phyloP scores from a whole-genome alignment of 148 eudicot species.

The Silene uniflora region DNA sequence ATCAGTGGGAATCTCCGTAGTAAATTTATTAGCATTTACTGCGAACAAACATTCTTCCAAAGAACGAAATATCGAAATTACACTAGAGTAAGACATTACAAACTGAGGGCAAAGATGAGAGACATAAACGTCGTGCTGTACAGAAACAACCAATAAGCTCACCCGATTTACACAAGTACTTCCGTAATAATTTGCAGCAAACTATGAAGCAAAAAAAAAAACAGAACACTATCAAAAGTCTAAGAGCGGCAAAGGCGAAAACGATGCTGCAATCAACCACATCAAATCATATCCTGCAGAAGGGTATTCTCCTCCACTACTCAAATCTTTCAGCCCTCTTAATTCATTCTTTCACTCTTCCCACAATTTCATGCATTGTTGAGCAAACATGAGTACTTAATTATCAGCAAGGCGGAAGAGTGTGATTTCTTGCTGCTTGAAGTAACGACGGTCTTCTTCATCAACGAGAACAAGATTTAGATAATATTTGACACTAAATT shows the following conservation, averaged over 20 bases:
- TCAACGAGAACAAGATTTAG: slow-evolving; percentile 92
- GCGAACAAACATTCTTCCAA: neutral
- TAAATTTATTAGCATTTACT: neutral
- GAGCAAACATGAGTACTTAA: slow-evolving; percentile 6
- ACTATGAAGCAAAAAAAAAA: neutral
- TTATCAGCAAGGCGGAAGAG: slow-evolving; percentile 69
- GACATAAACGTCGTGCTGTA: neutral
- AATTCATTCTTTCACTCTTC: slow-evolving; percentile 3
- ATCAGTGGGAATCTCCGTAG: no score
- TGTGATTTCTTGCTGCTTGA: slow-evolving; percentile 93
- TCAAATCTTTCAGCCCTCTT: neutral
- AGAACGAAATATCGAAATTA: neutral
- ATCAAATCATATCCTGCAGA: slow-evolving; percentile 10
- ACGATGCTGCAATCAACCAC: slow-evolving; percentile 12
- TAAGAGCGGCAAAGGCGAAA: neutral
- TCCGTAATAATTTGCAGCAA: neutral
- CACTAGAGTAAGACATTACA: neutral
- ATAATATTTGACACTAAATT: slow-evolving; percentile 91
- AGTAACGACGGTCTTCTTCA: slow-evolving; percentile 97
- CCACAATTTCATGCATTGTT: slow-evolving; percentile 1
- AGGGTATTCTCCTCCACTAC: neutral
- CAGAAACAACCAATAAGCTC: neutral
- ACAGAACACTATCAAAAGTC: no score
- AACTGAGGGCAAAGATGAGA: neutral
- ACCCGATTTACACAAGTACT: slow-evolving; percentile 5